Evolutionary conservation across 2,329 filamentous ascomycete genomes (phyloP).

Genomic region (Aspergillus novofumigatus): DNA sequence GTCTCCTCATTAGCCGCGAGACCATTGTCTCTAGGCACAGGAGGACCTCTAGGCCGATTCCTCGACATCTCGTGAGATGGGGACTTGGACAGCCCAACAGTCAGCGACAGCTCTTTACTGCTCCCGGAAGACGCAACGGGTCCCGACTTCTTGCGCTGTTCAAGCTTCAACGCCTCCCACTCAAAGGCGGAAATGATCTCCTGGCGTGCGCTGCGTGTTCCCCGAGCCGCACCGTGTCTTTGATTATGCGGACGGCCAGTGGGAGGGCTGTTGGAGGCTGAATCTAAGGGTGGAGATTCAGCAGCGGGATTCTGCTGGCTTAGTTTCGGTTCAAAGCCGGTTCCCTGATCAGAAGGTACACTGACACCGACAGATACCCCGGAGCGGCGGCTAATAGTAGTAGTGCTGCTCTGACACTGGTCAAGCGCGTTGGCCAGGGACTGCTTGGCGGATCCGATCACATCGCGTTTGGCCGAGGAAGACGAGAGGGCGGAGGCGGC

Average conservation of each 20-base stretch:
- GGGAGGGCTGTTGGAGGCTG: neutral
- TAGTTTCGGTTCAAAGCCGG: neutral
- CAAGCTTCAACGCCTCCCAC: slow-evolving; percentile 25
- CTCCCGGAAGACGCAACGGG: slow-evolving; percentile 4
- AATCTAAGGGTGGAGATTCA: neutral
- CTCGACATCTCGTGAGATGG: slow-evolving; percentile 33
- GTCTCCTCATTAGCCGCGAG: slow-evolving; percentile 43
- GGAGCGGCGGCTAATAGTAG: neutral
- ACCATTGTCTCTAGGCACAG: slow-evolving; percentile 38
- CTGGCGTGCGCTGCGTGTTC: slow-evolving; percentile 20
- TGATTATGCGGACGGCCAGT: slow-evolving; percentile 11
- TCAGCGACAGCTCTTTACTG: slow-evolving; percentile 5
- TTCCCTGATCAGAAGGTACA: neutral
- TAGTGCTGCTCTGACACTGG: neutral
- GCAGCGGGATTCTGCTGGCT: slow-evolving; percentile 2
- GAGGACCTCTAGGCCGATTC: slow-evolving; percentile 38
- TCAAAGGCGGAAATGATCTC: slow-evolving; percentile 20
- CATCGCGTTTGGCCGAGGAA: neutral
- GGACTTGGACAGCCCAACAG: neutral
- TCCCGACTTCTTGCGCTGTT: slow-evolving; percentile 11
- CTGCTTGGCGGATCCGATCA: neutral
- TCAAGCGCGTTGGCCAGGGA: neutral
- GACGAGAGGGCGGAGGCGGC: slow-evolving; percentile 4
- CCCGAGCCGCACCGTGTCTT: slow-evolving; percentile 20
- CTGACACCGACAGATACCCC: neutral